Evolutionary conservation across 2,329 filamentous ascomycete species (phyloP).

Genomic region (Curvularia sp.): DNA sequence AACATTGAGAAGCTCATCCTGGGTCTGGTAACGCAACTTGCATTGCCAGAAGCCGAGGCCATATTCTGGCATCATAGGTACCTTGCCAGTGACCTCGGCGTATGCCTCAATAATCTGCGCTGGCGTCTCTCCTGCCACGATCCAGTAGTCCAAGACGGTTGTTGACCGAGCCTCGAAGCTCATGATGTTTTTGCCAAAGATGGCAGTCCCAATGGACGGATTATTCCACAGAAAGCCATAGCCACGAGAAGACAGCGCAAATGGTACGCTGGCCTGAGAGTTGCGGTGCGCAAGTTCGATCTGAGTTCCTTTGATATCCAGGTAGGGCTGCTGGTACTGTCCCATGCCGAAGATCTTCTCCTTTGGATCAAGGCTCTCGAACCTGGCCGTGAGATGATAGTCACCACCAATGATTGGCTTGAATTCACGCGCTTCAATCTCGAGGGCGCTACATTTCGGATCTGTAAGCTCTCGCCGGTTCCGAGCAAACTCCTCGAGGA

Average conservation of each 20-base stretch:
- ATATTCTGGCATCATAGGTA: constrained; percentile 72
- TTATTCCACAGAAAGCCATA: constrained; percentile 74
- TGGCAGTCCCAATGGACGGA: constrained; percentile 65
- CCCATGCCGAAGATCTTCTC: constrained; percentile 74
- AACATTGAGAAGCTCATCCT: constrained; percentile 67
- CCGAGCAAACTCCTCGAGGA: constrained; percentile 63
- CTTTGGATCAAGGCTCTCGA: constrained; percentile 61
- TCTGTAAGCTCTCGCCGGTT: constrained; percentile 60
- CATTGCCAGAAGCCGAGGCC: constrained; percentile 74
- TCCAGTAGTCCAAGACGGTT: constrained; percentile 67
- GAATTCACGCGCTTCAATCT: constrained; percentile 65
- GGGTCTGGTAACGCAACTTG: constrained; percentile 70
- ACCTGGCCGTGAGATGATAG: constrained; percentile 65
- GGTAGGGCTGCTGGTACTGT: constrained; percentile 69
- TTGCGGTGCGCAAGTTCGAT: constrained; percentile 71
- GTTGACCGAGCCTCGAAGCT: constrained; percentile 68
- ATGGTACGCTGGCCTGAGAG: constrained; percentile 70
- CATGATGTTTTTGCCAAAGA: constrained; percentile 67
- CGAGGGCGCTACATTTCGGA: constrained; percentile 65
- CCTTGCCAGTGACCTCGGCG: constrained; percentile 60
- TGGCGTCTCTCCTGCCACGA: constrained; percentile 65
- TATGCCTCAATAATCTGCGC: constrained; percentile 65
- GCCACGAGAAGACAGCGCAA: constrained; percentile 64
- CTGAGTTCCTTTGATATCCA: constrained; percentile 69
- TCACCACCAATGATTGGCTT: constrained; percentile 60